Evolutionary conservation across 2,329 filamentous ascomycete species (phyloP), one percentile per base, ranked within the genome.

Genomic region (Fusarium sp.): DNA sequence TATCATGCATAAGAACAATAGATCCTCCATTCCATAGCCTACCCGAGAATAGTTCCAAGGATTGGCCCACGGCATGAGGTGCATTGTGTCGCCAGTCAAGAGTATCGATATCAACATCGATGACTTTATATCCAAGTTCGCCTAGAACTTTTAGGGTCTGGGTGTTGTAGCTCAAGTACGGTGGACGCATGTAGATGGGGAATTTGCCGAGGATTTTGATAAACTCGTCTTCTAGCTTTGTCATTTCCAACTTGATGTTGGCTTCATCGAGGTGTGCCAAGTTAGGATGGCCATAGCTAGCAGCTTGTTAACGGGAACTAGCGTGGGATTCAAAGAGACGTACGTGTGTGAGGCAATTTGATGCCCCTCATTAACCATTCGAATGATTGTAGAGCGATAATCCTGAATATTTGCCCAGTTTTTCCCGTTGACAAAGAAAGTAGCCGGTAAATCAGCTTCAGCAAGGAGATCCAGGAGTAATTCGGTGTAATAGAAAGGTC

Each of bases 61-160:
- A 80, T 14, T 78, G 70, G 53, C 78, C 73, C 69, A 86, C 84
- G 57, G 79, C 81, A 42, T 84, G 77, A 6, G 83, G 80, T 7
- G 77, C 77, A 51, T 81, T 79, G 69, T 86, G 81, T 65, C 84
- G 78, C 74, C 85, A 87, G 75, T 87, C 86, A 42, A 84, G 80
- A 14, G 85, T 87, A 73, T 88, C 86, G 31, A 87, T 77, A 71
- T 86, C 82, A 69, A 85, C 84, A 73, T 85, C 84, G 60, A 83
- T 81, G 67, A 86, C 76, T 65, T 85, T 81, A 74, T 87, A 87
- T 34, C 81, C 81, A 23, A 86, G 65, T 18, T 64, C 61, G 7
- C 65, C 74, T 44, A 81, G 61, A 20, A 76, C 73, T 7, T 61
- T 31, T 55, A 79, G 59, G 36, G 77, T 77, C 0, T 55, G 62